Evolutionary conservation across 495 filamentous ascomycete species (phyloP).

Genomic region (Friedmanniomyces simplex): DNA sequence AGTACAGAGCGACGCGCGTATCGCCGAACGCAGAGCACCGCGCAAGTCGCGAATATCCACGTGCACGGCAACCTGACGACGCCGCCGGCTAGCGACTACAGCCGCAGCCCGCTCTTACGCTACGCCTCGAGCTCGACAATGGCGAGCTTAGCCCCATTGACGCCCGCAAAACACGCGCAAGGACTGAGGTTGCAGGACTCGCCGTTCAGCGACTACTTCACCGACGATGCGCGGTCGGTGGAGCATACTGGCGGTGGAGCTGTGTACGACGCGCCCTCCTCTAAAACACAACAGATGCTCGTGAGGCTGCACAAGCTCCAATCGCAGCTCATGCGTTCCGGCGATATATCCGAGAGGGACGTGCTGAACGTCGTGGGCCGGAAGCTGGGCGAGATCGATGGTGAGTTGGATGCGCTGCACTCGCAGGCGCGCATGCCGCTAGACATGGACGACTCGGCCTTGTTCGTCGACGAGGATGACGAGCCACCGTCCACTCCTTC

Average conservation of each 20-base stretch:
- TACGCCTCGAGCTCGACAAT: not conserved
- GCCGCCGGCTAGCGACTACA: not conserved
- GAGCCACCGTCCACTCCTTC: not conserved
- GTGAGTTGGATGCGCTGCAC: constrained; percentile 13
- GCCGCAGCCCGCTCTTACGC: not conserved
- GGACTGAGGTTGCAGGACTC: constrained; percentile 15
- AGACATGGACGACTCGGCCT: constrained; percentile 21
- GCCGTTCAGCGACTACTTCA: constrained; percentile 31
- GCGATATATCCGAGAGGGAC: not conserved
- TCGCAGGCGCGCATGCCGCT: constrained; percentile 14
- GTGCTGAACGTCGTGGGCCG: constrained; percentile 8
- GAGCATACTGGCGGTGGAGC: not conserved
- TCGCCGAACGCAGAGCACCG: constrained; percentile 6
- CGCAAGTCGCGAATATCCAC: not conserved
- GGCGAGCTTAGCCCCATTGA: not conserved
- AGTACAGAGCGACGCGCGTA: constrained; percentile 6
- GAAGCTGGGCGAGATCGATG: constrained; percentile 18
- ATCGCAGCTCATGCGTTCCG: constrained; percentile 9
- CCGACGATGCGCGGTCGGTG: constrained; percentile 18
- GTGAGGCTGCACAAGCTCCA: constrained; percentile 13
- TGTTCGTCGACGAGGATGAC: constrained; percentile 21
- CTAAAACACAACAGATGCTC: constrained; percentile 14
- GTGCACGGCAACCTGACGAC: not conserved
- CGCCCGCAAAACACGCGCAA: not conserved
- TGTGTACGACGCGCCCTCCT: constrained; percentile 4